These are phyloP conservation scores for Plasmodium knowlesi DNA, from an alignment of 169 alveolate genomes.

Conservation along the genomic window DNA sequence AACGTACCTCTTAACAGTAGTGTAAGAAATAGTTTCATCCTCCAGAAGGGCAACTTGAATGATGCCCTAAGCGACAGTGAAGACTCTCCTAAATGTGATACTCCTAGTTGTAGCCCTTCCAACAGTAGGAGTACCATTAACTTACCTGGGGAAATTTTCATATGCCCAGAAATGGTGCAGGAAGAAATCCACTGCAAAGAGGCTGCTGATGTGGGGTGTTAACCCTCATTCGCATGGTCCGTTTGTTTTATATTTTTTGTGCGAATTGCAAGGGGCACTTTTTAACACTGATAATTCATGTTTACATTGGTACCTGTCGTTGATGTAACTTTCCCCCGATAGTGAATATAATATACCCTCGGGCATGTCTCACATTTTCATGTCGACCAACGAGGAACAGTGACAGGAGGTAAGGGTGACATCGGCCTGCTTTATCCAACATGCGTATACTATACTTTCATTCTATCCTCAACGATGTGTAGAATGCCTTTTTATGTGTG, in stretches of 20 bases:
- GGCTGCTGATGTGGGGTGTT: not conserved
- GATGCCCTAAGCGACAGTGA: not conserved
- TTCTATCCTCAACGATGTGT: not conserved
- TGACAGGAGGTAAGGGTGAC: not conserved
- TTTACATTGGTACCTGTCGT: not conserved
- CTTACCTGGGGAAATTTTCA: constrained; percentile 43
- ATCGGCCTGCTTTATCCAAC: not conserved
- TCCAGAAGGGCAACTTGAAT: constrained; percentile 2
- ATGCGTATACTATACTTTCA: not conserved
- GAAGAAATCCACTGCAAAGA: not conserved
- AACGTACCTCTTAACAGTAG: not conserved
- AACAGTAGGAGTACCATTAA: constrained; percentile 1
- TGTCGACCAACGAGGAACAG: not conserved
- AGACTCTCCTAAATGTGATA: not conserved
- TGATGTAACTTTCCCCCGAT: not conserved
- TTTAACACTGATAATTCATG: not conserved
- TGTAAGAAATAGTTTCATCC: not conserved
- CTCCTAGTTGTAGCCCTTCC: not conserved
- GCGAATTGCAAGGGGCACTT: not conserved
- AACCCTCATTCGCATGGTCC: not conserved
- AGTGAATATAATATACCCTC: not conserved
- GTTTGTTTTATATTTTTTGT: not conserved
- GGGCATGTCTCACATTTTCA: not conserved
- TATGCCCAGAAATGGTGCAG: constrained; percentile 46
- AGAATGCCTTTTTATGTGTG: not conserved